Percentiles rank a stretch among this genome's conserved stretches.
These are phyloP conservation scores for Ulmus americana DNA, from an alignment of 331 rosid species.

Conservation along the genomic window DNA sequence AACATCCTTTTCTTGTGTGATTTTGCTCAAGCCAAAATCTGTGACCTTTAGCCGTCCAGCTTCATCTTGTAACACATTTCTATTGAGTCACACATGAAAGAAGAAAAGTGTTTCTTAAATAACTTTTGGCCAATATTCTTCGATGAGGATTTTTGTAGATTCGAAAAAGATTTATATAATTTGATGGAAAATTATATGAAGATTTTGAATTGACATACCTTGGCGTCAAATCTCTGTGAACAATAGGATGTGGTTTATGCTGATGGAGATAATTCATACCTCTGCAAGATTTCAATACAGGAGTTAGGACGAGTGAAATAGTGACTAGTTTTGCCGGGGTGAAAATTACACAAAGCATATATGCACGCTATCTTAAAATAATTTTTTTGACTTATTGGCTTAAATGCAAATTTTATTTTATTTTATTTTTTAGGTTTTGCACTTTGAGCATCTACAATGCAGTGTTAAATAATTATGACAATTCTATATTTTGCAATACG, in stretches of 20 bases:
- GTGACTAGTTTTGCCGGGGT: too few species aligned
- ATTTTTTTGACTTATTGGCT: too few species aligned
- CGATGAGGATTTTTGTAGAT: neutral
- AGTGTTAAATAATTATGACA: too few species aligned
- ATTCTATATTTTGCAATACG: too few species aligned
- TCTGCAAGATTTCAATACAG: constrained; percentile 19
- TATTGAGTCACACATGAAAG: neutral
- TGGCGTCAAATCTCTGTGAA: constrained; percentile 30
- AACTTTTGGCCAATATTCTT: neutral
- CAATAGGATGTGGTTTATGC: constrained; percentile 29
- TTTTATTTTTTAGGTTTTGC: too few species aligned
- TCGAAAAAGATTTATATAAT: neutral
- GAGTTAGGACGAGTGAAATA: neutral
- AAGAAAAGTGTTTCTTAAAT: neutral
- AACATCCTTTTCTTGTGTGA: constrained; percentile 22
- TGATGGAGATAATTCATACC: constrained; percentile 31
- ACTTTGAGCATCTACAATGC: too few species aligned
- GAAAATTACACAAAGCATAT: neutral
- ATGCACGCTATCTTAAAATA: too few species aligned
- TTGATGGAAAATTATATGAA: neutral
- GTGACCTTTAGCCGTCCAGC: constrained; percentile 30
- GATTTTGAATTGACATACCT: constrained; percentile 12
- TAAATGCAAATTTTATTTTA: too few species aligned
- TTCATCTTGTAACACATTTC: constrained; percentile 37
- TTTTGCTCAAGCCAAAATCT: constrained; percentile 32